Evolutionary conservation across 305 asterid species (phyloP).

Genomic region (Plantago rigida): DNA sequence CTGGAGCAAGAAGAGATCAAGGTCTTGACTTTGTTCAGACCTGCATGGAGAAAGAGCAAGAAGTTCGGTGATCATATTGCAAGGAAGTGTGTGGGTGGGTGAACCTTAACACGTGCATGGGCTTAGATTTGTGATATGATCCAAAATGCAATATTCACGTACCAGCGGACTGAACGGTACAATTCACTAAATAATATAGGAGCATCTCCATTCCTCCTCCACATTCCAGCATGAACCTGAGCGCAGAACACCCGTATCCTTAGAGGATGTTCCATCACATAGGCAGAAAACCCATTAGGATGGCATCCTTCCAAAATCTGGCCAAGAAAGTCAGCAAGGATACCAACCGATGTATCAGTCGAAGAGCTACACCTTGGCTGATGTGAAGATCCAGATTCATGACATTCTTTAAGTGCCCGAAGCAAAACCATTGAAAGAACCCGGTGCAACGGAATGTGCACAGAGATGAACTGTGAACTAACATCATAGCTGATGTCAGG

Average conservation of each 20-base stretch:
- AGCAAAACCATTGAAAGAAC: constrained; percentile 71
- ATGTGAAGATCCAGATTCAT: constrained; percentile 39
- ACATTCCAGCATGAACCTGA: constrained; percentile 92
- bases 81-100: not conserved
- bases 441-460: constrained; percentile 80
- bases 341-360: constrained; percentile 36
- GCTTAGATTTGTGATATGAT: not conserved
- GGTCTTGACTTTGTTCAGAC: constrained; percentile 91
- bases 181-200: constrained; percentile 73
- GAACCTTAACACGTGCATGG: not conserved
- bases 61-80: constrained; percentile 13
- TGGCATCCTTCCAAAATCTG: constrained; percentile 74
- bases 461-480: constrained; percentile 72
- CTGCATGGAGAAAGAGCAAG: constrained; percentile 38
- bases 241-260: constrained; percentile 94
- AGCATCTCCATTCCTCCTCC: constrained; percentile 90
- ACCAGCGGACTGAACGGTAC: constrained; percentile 93
- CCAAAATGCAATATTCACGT: constrained; percentile 27
- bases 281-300: constrained; percentile 83
- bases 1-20: constrained; percentile 91
- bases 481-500: constrained; percentile 73
- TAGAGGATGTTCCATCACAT: constrained; percentile 90
- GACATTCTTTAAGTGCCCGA: constrained; percentile 68
- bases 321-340: constrained; percentile 50
- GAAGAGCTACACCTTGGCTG: constrained; percentile 25